phyloP scores from a whole-genome alignment of 2,329 filamentous ascomycete species.

The Blastomyces gilchristii region DNA sequence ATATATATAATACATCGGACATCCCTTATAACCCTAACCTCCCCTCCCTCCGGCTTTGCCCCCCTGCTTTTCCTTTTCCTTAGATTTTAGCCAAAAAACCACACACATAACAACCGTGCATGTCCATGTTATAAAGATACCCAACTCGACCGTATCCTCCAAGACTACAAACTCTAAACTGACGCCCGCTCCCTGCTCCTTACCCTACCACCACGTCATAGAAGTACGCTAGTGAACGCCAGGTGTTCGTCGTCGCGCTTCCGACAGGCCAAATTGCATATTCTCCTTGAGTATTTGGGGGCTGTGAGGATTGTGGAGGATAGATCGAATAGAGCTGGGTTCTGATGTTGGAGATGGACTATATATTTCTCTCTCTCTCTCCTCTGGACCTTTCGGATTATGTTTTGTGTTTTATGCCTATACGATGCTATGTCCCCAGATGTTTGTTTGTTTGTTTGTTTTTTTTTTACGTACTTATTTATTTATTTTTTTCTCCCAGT shows the following conservation, averaged over 20 bases:
- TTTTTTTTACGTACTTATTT: too few species aligned
- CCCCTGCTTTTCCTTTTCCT: background rate
- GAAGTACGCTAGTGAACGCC: background rate
- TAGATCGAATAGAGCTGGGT: slow-evolving; percentile 2
- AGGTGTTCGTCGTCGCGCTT: slow-evolving; percentile 8
- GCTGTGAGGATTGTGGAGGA: slow-evolving; percentile 17
- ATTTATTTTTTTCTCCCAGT: too few species aligned
- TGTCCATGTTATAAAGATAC: slow-evolving; percentile 10
- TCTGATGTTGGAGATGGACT: background rate
- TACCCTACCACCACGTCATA: background rate
- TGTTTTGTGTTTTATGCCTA: background rate
- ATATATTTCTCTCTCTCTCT: background rate
- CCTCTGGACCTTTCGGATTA: background rate
- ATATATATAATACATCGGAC: background rate
- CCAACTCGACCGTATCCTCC: slow-evolving; percentile 21
- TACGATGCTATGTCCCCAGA: background rate
- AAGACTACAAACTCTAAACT: slow-evolving; percentile 18
- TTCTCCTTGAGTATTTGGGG: slow-evolving; percentile 19
- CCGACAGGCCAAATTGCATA: slow-evolving; percentile 17
- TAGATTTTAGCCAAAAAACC: background rate
- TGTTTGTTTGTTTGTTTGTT: too few species aligned
- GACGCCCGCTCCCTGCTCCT: slow-evolving; percentile 14
- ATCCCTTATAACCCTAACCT: background rate
- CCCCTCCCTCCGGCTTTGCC: background rate
- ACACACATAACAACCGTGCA: background rate